A percentile compares a stretch with the other conserved stretches of the same genome.
phyloP scores from a whole-genome alignment of 306 rosid species.

The Lotus japonicus region DNA sequence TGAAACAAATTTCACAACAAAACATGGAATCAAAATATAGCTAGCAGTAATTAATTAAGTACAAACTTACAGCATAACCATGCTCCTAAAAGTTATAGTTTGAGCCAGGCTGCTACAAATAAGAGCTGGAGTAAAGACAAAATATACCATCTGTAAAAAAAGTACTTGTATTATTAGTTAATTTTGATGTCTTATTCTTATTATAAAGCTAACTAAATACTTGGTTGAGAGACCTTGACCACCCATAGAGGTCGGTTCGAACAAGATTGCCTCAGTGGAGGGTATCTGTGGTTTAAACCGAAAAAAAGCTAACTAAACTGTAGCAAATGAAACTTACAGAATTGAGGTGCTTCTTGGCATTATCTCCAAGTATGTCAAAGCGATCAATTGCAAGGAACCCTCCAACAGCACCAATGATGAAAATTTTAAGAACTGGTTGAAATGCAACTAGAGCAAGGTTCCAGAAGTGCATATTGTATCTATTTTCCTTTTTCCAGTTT shows the following conservation, averaged over 20 bases:
- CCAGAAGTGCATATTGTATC: slow-evolving; percentile 17
- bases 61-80: slow-evolving; percentile 27
- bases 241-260: too few species aligned
- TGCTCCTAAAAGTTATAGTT: slow-evolving; percentile 15
- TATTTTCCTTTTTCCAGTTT: not conserved
- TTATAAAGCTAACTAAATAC: too few species aligned
- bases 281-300: too few species aligned
- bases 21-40: not conserved
- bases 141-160: slow-evolving; percentile 25
- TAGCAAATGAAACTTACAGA: slow-evolving; percentile 13
- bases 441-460: slow-evolving; percentile 23
- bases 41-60: not conserved
- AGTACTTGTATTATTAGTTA: not conserved
- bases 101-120: slow-evolving; percentile 16
- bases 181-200: too few species aligned
- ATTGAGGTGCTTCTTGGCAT: slow-evolving; percentile 17
- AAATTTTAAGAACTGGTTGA: slow-evolving; percentile 22
- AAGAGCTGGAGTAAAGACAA: slow-evolving; percentile 30
- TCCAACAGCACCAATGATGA: slow-evolving; percentile 23
- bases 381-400: slow-evolving; percentile 18
- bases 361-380: slow-evolving; percentile 1
- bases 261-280: too few species aligned
- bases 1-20: not conserved
- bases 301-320: too few species aligned
- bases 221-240: too few species aligned